Evolutionary conservation across 352 stramenopile genomes (phyloP).

Genomic region (Saprolegnia parasitica): DNA sequence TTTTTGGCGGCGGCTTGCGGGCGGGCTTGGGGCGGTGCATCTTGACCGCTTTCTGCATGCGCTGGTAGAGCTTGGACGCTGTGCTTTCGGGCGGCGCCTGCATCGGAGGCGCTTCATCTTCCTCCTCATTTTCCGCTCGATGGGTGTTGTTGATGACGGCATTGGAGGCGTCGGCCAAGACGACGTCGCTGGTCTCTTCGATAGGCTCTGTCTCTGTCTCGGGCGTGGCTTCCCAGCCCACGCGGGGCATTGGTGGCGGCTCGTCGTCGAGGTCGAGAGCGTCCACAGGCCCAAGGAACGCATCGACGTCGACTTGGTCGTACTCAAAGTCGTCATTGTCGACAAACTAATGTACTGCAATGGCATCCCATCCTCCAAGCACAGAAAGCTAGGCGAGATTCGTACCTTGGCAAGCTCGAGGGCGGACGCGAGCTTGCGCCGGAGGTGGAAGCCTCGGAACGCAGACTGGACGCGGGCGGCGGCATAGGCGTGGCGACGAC

Average conservation of each 20-base stretch:
- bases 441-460: slow-evolving; percentile 63
- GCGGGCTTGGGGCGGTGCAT: slow-evolving; percentile 40
- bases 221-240: background rate
- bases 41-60: slow-evolving; percentile 55
- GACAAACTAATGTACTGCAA: slow-evolving; percentile 15
- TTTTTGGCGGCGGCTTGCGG: slow-evolving; percentile 11
- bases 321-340: slow-evolving; percentile 37
- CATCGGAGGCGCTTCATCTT: background rate
- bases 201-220: background rate
- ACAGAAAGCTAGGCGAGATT: too few species aligned
- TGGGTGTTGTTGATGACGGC: slow-evolving; percentile 2
- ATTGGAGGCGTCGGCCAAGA: background rate
- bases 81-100: slow-evolving; percentile 31
- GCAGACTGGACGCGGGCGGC: slow-evolving; percentile 56
- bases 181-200: background rate
- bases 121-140: slow-evolving; percentile 13
- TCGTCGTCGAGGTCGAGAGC: slow-evolving; percentile 36
- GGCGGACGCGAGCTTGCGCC: slow-evolving; percentile 58
- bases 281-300: slow-evolving; percentile 48
- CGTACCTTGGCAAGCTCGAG: slow-evolving; percentile 44
- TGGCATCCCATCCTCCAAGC: too few species aligned
- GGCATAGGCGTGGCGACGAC: slow-evolving; percentile 28
- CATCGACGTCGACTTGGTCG: slow-evolving; percentile 51
- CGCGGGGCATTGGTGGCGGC: background rate
- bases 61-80: slow-evolving; percentile 53